Evolutionary conservation across 345 rosid species (phyloP).

Genomic region (Litchi chinensis): DNA sequence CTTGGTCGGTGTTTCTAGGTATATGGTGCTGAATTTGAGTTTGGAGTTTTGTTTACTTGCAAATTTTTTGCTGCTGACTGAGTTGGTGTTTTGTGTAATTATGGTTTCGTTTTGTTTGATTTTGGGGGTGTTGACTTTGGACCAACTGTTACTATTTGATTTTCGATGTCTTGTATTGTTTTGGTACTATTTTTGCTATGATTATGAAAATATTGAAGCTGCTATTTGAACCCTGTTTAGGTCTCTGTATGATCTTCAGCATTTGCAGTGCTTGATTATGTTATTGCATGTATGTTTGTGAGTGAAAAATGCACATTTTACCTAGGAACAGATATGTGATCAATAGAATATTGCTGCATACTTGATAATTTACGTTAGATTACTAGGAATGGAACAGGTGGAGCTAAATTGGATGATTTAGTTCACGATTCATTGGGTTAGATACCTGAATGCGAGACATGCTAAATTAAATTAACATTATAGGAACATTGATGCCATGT

Average conservation of each 20-base stretch:
- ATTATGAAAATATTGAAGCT: constrained; percentile 17
- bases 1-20: neutral
- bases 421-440: neutral
- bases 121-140: constrained; percentile 20
- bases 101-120: neutral
- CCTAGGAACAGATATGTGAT: neutral
- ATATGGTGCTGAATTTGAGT: neutral
- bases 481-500: neutral
- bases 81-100: constrained; percentile 1
- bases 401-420: neutral
- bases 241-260: constrained; percentile 14
- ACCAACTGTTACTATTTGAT: neutral
- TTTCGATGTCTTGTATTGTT: constrained; percentile 10
- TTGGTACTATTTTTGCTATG: neutral
- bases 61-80: constrained; percentile 6
- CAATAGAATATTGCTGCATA: neutral
- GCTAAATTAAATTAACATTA: neutral
- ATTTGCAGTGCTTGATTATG: constrained; percentile 4
- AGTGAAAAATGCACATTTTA: neutral
- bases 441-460: neutral
- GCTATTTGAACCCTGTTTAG: neutral
- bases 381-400: neutral
- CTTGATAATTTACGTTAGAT: constrained; percentile 1
- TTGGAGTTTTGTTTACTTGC: constrained; percentile 22
- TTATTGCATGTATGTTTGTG: neutral